Evolutionary conservation across 495 filamentous ascomycete genomes (phyloP), one percentile per base, ranked within the genome.

Genomic region (Podospora pseudocomata): DNA sequence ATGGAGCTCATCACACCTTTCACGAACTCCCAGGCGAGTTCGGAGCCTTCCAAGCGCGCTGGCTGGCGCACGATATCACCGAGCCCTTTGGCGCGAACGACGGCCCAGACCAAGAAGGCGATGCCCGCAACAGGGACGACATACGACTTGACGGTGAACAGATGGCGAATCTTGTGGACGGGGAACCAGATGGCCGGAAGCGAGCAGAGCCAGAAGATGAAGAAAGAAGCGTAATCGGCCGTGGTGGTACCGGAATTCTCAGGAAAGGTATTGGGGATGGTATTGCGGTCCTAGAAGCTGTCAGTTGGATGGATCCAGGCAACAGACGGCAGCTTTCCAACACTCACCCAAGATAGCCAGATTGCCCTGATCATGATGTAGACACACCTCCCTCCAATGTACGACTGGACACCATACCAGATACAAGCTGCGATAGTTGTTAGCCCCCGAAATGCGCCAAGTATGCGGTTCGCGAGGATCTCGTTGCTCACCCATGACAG

Each of bases 81-180:
- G 60, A 93, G 84, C 11, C 93, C 94, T 19, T 93, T 85, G 32
- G 94, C 93, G 32, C 90, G 88, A 65, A 92, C 86, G 55, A 97
- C 86, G 11, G 92, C 86, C 93, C 94, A 97, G 70, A 93, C 93
- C 78, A 97, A 92, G 83, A 94, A 97, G 26, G 91, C 86, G 65
- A 97, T 84, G 56, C 91, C 93, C 28, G 93, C 93, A 55, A 85
- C 83, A 0, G 94, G 94, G 3, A 96, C 94, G 69, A 96, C 88
- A 74, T 87, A 91, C 5, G 93, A 86, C 80, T 97, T 97, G 73
- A 91, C 91, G 20, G 94, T 97, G 77, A 97, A 97, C 23, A 97
- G 82, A 78, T 97, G 94, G 63, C 94, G 82, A 72, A 92, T 86
- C 78, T 89, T 81, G 73, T 91, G 86, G 6, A 92, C 89, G 0